These are phyloP conservation scores for Jackrogersella multiformis DNA, from an alignment of 495 filamentous ascomycete genomes.

Conservation along the genomic window DNA sequence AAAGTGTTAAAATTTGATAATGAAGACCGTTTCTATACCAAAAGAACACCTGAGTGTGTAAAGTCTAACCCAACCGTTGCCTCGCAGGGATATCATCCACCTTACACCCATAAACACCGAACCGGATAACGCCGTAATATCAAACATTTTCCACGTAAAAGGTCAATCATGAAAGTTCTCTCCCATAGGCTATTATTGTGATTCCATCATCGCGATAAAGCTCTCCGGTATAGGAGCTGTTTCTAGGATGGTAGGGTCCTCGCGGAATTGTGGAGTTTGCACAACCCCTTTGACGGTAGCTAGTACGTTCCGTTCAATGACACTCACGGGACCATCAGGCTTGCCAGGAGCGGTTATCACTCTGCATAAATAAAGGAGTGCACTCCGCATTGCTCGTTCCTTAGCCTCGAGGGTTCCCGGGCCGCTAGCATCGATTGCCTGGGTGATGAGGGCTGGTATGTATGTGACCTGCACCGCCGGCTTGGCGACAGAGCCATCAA, in stretches of 20 bases:
- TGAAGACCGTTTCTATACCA: background rate
- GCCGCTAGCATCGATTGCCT: constrained; percentile 22
- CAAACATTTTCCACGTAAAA: too few species aligned
- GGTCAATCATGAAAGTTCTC: background rate
- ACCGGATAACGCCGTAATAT: background rate
- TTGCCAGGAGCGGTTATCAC: constrained; percentile 30
- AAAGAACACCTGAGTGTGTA: background rate
- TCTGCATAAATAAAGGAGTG: constrained; percentile 32
- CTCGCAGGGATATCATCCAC: background rate
- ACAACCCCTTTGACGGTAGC: constrained; percentile 22
- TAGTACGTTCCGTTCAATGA: constrained; percentile 39
- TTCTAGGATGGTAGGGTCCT: constrained; percentile 32
- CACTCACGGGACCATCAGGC: constrained; percentile 16
- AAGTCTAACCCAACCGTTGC: background rate
- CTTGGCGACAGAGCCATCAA: constrained; percentile 43
- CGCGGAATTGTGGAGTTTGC: constrained; percentile 27
- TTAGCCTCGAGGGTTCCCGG: constrained; percentile 19
- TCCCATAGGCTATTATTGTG: background rate
- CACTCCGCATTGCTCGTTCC: constrained; percentile 23
- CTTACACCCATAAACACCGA: background rate
- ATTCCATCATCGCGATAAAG: constrained; percentile 12
- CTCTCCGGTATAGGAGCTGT: constrained; percentile 26
- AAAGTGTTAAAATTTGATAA: background rate
- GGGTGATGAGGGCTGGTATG: constrained; percentile 46
- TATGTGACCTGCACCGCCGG: constrained; percentile 53